Evolutionary conservation across 331 rosid genomes (phyloP).

Genomic region (Stylosanthes scabra): DNA sequence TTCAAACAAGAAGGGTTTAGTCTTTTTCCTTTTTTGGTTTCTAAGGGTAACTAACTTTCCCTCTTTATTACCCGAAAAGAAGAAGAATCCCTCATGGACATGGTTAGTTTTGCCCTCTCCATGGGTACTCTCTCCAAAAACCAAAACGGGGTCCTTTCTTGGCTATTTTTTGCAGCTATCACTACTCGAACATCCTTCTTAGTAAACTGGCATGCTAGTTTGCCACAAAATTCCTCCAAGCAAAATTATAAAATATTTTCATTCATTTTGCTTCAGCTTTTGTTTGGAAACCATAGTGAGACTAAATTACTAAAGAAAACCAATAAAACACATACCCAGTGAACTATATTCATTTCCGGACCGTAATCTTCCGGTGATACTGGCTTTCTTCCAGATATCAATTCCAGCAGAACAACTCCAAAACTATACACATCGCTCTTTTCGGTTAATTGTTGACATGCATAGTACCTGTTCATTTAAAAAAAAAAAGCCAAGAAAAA

Average conservation of each 20-base stretch:
- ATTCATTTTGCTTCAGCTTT: conserved; percentile 19
- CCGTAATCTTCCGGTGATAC: conserved; percentile 88
- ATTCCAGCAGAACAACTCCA: conserved; percentile 90
- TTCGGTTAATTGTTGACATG: conserved; percentile 90
- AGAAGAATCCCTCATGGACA: too few relatives aligned
- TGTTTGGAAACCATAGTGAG: not conserved
- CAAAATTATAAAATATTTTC: conserved; percentile 20
- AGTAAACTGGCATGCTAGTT: too few relatives aligned
- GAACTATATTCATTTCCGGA: conserved; percentile 90
- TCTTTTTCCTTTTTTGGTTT: too few relatives aligned
- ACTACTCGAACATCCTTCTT: too few relatives aligned
- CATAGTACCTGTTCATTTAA: conserved; percentile 71
- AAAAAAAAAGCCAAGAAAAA: not conserved
- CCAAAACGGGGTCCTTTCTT: too few relatives aligned
- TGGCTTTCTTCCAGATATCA: conserved; percentile 88
- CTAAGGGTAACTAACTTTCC: too few relatives aligned
- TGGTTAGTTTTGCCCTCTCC: too few relatives aligned
- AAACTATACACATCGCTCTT: conserved; percentile 96
- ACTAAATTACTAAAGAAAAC: conserved; percentile 8
- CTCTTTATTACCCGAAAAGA: too few relatives aligned
- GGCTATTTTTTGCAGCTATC: too few relatives aligned
- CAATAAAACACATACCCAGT: conserved; percentile 68
- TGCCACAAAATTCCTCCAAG: not conserved
- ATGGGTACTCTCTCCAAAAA: too few relatives aligned
- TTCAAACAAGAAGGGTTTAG: too few relatives aligned